Evolutionary conservation across 345 rosid genomes (phyloP).

Genomic region (Euphorbia pulcherrima): DNA sequence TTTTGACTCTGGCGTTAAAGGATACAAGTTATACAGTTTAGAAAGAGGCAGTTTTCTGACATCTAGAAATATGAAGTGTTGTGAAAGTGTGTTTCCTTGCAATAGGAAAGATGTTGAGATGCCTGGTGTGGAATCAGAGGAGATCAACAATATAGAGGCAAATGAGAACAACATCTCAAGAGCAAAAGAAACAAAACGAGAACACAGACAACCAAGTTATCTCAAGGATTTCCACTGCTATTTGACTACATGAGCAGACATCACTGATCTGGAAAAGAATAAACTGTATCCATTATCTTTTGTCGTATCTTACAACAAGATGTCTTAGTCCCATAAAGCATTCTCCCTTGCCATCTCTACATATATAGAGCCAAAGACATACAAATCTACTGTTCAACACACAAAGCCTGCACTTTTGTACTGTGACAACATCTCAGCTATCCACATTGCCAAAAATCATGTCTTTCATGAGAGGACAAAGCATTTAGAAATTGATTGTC

Average conservation of each 20-base stretch:
- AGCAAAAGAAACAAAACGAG: no score
- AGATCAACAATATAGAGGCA: no score
- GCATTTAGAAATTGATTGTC: background rate
- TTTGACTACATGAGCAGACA: no score
- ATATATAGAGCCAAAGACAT: background rate
- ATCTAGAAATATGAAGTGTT: background rate
- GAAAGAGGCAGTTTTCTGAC: no score
- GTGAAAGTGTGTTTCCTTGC: background rate
- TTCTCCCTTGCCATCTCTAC: background rate
- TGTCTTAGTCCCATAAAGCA: background rate
- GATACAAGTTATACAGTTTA: background rate
- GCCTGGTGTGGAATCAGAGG: no score
- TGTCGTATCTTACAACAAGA: no score
- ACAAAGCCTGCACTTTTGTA: accelerated
- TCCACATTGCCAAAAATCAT: background rate
- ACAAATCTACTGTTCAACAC: background rate
- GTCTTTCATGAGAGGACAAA: background rate
- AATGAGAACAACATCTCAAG: no score
- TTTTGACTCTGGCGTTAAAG: no score
- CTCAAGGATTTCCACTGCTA: background rate
- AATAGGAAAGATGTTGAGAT: no score
- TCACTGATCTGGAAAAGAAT: no score
- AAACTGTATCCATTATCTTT: no score
- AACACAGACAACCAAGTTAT: background rate
- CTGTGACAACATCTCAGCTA: background rate